Conservation (phyloP, 768 basidiomycete species). For the Macrolepiota dolichaula region DNA sequence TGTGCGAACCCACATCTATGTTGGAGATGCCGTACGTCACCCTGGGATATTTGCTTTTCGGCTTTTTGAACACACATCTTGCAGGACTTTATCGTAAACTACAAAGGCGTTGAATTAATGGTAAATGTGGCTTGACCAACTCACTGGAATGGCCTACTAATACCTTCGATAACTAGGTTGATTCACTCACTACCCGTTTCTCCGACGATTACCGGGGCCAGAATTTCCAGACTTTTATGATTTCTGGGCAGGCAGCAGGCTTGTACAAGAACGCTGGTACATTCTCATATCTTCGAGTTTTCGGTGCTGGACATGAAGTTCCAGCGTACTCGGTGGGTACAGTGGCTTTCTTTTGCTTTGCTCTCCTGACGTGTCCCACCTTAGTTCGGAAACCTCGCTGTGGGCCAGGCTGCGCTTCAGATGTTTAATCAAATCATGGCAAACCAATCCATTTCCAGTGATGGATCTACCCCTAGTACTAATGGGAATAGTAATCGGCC, state of each 20-base stretch:
- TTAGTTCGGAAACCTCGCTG: slow-evolving; percentile 30
- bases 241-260: slow-evolving; percentile 46
- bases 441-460: slow-evolving; percentile 1
- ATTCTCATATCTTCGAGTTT: slow-evolving; percentile 53
- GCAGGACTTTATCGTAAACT: slow-evolving; percentile 53
- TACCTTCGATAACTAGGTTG: slow-evolving; percentile 5
- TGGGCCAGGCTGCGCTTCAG: slow-evolving; percentile 41
- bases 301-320: slow-evolving; percentile 44
- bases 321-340: slow-evolving; percentile 40
- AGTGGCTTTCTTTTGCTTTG: not conserved
- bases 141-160: not conserved
- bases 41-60: not conserved
- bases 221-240: slow-evolving; percentile 44
- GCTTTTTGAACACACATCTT: not conserved
- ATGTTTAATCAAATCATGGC: slow-evolving; percentile 36
- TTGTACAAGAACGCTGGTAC: slow-evolving; percentile 58
- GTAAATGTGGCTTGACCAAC: slow-evolving; percentile 20
- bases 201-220: slow-evolving; percentile 37
- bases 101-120: slow-evolving; percentile 54
- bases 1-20: slow-evolving; percentile 48
- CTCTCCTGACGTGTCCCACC: not conserved
- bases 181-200: slow-evolving; percentile 44
- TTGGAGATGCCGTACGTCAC: slow-evolving; percentile 49
- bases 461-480: not conserved
- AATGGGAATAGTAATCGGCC: not conserved